A percentile compares a stretch with the other conserved stretches of the same genome.
These are phyloP conservation scores for Capronia coronata DNA, from an alignment of 2,329 filamentous ascomycete species.

Conservation along the genomic window DNA sequence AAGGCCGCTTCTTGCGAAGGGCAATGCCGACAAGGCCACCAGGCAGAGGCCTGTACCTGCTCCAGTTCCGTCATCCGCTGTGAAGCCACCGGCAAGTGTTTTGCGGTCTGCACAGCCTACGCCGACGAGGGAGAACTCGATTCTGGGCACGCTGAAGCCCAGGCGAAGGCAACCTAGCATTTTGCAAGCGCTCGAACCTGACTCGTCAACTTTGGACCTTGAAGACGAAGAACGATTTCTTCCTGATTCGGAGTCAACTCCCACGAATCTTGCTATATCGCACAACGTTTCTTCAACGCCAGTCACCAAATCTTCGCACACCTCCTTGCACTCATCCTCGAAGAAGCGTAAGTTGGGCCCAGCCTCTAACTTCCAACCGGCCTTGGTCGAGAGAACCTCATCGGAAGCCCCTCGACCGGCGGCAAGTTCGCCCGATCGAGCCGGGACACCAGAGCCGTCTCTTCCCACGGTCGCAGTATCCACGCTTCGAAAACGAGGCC, in stretches of 20 bases:
- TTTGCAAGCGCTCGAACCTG: slow-evolving; percentile 22
- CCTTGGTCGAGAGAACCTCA: not conserved
- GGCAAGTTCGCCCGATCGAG: not conserved
- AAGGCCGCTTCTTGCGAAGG: slow-evolving; percentile 2
- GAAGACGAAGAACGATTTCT: slow-evolving; percentile 25
- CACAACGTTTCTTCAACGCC: slow-evolving; percentile 4
- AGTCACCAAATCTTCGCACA: slow-evolving; percentile 5
- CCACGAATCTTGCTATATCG: slow-evolving; percentile 8
- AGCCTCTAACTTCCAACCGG: slow-evolving; percentile 6
- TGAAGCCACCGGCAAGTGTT: slow-evolving; percentile 6
- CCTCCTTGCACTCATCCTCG: slow-evolving; percentile 18
- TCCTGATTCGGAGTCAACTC: slow-evolving; percentile 27
- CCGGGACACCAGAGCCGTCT: slow-evolving; percentile 7
- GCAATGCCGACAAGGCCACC: slow-evolving; percentile 2
- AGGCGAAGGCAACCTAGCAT: slow-evolving; percentile 27
- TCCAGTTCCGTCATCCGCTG: slow-evolving; percentile 3
- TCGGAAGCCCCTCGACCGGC: not conserved
- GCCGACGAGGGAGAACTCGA: slow-evolving; percentile 23
- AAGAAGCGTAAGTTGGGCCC: slow-evolving; percentile 25
- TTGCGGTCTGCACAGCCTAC: slow-evolving; percentile 11
- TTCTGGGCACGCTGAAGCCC: slow-evolving; percentile 26
- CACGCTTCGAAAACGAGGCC: slow-evolving; percentile 13
- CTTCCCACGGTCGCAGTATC: slow-evolving; percentile 11
- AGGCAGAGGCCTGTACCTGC: not conserved
- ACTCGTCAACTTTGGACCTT: slow-evolving; percentile 25